Evolutionary conservation across 768 basidiomycete species (phyloP).

Genomic region (Pleurotus giganteus): DNA sequence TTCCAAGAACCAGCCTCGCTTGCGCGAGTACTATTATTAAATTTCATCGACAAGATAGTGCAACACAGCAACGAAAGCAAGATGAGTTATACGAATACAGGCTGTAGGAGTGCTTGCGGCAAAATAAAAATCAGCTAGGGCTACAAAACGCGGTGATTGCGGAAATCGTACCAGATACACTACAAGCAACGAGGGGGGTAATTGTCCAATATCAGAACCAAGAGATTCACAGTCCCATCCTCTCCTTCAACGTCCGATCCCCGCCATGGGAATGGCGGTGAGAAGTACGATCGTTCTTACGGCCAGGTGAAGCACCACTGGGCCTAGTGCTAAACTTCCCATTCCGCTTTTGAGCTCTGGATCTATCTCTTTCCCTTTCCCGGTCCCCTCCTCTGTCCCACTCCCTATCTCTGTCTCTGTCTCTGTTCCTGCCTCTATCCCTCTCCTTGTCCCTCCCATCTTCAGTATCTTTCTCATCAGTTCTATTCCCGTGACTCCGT

Average conservation of each 20-base stretch:
- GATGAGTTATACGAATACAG: conserved; percentile 23
- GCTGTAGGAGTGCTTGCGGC: conserved; percentile 13
- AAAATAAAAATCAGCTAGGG: conserved; percentile 22
- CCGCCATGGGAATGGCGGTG: conserved; percentile 21
- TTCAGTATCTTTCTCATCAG: conserved; percentile 47
- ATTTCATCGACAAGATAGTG: conserved; percentile 1
- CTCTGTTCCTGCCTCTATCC: conserved; percentile 27
- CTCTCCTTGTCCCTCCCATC: conserved; percentile 38
- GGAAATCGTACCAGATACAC: conserved; percentile 26
- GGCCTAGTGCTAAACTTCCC: conserved; percentile 38
- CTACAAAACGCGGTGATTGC: conserved; percentile 17
- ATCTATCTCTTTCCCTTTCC: conserved; percentile 28
- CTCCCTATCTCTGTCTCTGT: conserved; percentile 38
- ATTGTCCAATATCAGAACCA: conserved; percentile 9
- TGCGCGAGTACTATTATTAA: no score
- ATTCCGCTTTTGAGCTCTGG: conserved; percentile 39
- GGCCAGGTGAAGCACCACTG: conserved; percentile 26
- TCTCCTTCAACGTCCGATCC: conserved; percentile 83
- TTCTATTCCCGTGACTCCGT: neutral
- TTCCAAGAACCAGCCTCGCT: no score
- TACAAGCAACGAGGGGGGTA: conserved; percentile 18
- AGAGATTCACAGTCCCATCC: conserved; percentile 66
- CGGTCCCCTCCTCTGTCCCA: conserved; percentile 27
- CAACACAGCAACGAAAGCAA: conserved; percentile 13
- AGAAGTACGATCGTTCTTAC: conserved; percentile 18